A percentile compares a stretch with the other conserved stretches of the same genome.
phyloP scores from a whole-genome alignment of 2,329 filamentous ascomycete species.

The Aspergillus brasiliensis region DNA sequence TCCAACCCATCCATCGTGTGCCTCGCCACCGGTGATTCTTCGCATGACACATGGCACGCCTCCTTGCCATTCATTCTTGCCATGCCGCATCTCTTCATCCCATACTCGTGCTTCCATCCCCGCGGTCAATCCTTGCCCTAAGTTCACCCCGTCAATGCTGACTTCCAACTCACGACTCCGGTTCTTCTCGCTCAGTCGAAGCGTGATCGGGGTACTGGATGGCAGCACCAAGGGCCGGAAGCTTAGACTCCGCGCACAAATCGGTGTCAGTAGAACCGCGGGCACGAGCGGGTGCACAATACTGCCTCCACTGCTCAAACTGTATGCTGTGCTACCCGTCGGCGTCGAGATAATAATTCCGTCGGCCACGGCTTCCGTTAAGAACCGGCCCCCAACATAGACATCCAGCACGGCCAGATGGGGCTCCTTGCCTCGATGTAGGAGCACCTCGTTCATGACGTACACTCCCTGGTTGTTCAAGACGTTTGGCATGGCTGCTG shows the following conservation, averaged over 20 bases:
- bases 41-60: constrained; percentile 92
- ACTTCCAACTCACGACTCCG: constrained; percentile 75
- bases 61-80: constrained; percentile 62
- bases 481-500: constrained; percentile 28
- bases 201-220: constrained; percentile 77
- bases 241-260: constrained; percentile 87
- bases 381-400: constrained; percentile 81
- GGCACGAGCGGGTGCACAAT: constrained; percentile 94
- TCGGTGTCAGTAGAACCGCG: constrained; percentile 85
- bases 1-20: constrained; percentile 93
- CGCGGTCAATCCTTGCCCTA: constrained; percentile 66
- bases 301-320: constrained; percentile 84
- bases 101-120: constrained; percentile 86
- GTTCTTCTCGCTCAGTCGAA: constrained; percentile 80
- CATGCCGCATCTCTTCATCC: constrained; percentile 71
- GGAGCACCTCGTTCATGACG: constrained; percentile 92
- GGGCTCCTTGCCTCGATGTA: constrained; percentile 86
- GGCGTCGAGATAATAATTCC: constrained; percentile 93
- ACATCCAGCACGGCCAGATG: constrained; percentile 92
- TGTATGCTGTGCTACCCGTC: constrained; percentile 94
- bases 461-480: constrained; percentile 52
- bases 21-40: constrained; percentile 52
- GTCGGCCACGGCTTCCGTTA: constrained; percentile 93
- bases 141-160: constrained; percentile 73
- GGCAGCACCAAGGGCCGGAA: constrained; percentile 91